Conservation (phyloP, 495 filamentous ascomycete genomes). For the Clohesyomyces aquaticus region DNA sequence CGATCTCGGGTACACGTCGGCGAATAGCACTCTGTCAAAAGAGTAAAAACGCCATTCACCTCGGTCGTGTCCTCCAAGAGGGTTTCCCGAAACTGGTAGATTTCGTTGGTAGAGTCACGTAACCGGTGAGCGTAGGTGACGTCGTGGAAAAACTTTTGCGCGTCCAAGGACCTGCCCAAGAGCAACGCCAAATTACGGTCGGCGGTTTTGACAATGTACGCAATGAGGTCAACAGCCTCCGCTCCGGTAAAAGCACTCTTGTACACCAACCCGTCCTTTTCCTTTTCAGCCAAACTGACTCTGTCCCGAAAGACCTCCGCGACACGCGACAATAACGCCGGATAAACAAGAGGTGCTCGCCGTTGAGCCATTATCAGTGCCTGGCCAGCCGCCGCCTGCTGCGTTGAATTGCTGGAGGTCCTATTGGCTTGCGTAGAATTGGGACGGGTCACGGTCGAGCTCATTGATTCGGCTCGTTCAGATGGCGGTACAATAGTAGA, state of each 20-base stretch:
- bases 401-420: conserved; percentile 16
- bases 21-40: conserved; percentile 96
- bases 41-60: conserved; percentile 95
- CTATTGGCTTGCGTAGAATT: conserved; percentile 55
- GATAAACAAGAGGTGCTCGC: conserved; percentile 82
- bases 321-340: conserved; percentile 86
- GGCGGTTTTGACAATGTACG: conserved; percentile 92
- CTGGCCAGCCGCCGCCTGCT: conserved; percentile 47
- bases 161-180: conserved; percentile 90
- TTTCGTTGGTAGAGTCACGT: conserved; percentile 84
- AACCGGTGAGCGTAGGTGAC: conserved; percentile 97
- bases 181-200: conserved; percentile 94
- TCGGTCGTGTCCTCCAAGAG: conserved; percentile 85
- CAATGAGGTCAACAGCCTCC: conserved; percentile 93
- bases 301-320: conserved; percentile 88
- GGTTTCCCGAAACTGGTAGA: conserved; percentile 96
- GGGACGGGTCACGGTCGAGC: conserved; percentile 19
- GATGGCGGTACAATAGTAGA: conserved; percentile 65
- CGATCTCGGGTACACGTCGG: conserved; percentile 94
- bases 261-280: conserved; percentile 96
- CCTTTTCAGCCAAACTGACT: conserved; percentile 78
- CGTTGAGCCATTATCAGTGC: conserved; percentile 57
- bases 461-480: conserved; percentile 51
- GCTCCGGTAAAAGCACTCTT: conserved; percentile 93
- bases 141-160: conserved; percentile 99